phyloP scores from a whole-genome alignment of 2,329 filamentous ascomycete species.

The Colletotrichum agaves region DNA sequence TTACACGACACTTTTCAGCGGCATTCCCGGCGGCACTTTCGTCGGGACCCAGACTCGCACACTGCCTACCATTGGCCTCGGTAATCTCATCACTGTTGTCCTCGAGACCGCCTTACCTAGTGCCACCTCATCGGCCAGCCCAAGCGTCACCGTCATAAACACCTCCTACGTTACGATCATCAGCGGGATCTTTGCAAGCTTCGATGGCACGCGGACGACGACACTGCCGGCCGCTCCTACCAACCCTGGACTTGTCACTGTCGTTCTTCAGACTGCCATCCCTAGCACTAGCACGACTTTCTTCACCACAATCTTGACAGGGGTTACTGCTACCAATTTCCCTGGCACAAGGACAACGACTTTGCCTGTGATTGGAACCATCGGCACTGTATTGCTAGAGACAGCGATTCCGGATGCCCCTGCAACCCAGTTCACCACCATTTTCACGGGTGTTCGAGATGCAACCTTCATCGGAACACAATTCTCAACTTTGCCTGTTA shows the following conservation, averaged over 20 bases:
- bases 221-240: slow-evolving; percentile 14
- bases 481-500: neutral
- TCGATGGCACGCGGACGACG: slow-evolving; percentile 22
- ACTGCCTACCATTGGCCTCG: slow-evolving; percentile 4
- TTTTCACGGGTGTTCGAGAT: slow-evolving; percentile 7
- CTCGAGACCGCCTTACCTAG: slow-evolving; percentile 17
- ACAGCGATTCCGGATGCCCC: neutral
- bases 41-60: slow-evolving; percentile 1
- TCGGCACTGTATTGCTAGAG: slow-evolving; percentile 19
- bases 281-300: neutral
- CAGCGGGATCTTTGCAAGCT: slow-evolving; percentile 13
- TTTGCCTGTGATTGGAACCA: slow-evolving; percentile 4
- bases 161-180: slow-evolving; percentile 19
- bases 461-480: slow-evolving; percentile 1
- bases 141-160: slow-evolving; percentile 15
- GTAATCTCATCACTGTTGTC: slow-evolving; percentile 1
- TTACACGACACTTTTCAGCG: slow-evolving; percentile 9
- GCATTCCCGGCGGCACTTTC: neutral
- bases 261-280: slow-evolving; percentile 22
- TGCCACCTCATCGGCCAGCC: neutral
- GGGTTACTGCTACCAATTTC: slow-evolving; percentile 7
- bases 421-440: slow-evolving; percentile 14
- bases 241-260: slow-evolving; percentile 19
- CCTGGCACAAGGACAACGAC: slow-evolving; percentile 4
- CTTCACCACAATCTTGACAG: slow-evolving; percentile 16